Base-by-base conservation (phyloP, 352 stramenopile genomes). In the Globisporangium cederbergense region DNA sequence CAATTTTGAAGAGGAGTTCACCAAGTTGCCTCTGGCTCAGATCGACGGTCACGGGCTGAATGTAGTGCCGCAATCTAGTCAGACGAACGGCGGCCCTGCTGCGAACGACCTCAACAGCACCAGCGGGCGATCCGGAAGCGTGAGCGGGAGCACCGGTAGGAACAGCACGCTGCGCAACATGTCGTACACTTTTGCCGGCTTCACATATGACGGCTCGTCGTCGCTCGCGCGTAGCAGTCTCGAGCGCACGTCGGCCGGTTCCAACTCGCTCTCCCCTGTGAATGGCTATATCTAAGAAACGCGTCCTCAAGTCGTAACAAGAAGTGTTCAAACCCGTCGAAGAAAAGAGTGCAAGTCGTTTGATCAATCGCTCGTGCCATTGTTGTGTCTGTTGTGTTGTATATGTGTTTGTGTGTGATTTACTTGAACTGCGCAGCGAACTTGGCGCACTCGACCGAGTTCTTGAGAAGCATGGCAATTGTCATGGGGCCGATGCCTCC, bases 401-500 rank as follows among this genome's bases (percentile, higher is more conserved):
- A 36, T 36, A 36, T 36, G 32, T 38, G 51, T 16, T 42, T 42
- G 20, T 22, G 55, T 55, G 4, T 40, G 10, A 18, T 32, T 58
- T n/a, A 58, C 10, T 20, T 20, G 9, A 32, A 58, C 52, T 58
- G 22, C 10, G 56, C 56, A 10, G 72, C 80, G 67, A 83, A 85
- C 62, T 76, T 78, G 58, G 79, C 81, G 60, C 81, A 89, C 46
- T 70, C 67, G 43, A 93, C 75, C 9, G 75, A 84, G 76, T 98
- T 98, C 56, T 83, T 82, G 51, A 98, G 81, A 57, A 98, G 78
- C 89, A 97, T 98, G 16, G 95, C 92, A 67, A 98, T 96, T 32
- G 95, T 99, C 97, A 99, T 99, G 34, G 98, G 98, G n/a, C 98
- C 98, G 51, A 99, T 98, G 66, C 86, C 86, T 50, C 89, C 88